These are phyloP conservation scores for Suhomyces maxii DNA, from an alignment of 1,139 yeast genomes.

Conservation along the genomic window DNA sequence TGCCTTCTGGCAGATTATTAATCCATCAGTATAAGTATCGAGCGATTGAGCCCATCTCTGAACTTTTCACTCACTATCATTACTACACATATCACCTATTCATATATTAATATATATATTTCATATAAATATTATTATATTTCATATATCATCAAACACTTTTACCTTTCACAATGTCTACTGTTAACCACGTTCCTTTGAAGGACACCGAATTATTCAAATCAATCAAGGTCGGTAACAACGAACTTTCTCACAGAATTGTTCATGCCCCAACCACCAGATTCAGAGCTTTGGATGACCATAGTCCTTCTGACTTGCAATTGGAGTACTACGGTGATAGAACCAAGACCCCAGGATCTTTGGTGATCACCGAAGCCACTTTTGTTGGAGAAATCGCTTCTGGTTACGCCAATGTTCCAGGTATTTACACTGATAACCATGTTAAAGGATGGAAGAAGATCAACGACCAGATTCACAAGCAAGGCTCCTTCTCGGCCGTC, in stretches of 20 bases:
- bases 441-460: constrained; percentile 13
- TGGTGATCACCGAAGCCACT: constrained; percentile 44
- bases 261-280: constrained; percentile 59
- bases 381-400: constrained; percentile 18
- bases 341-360: constrained; percentile 54
- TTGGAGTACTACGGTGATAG: constrained; percentile 54
- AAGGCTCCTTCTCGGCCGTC: constrained; percentile 12
- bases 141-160: too few relatives aligned
- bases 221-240: constrained; percentile 48
- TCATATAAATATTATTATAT: too few relatives aligned
- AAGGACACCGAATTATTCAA: constrained; percentile 45
- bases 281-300: constrained; percentile 41
- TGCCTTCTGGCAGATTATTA: too few relatives aligned
- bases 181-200: constrained; percentile 17
- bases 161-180: constrained; percentile 1
- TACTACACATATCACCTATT: too few relatives aligned
- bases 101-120: too few relatives aligned
- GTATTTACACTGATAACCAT: constrained; percentile 14
- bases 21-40: too few relatives aligned
- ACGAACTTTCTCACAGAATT: constrained; percentile 39
- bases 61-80: too few relatives aligned
- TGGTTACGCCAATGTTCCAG: constrained; percentile 8
- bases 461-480: constrained; percentile 15
- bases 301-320: constrained; percentile 48
- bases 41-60: too few relatives aligned